Evolutionary conservation across 2,329 filamentous ascomycete species (phyloP), one percentile per base, ranked within the genome.

Genomic region (Metarhizium brunneum): DNA sequence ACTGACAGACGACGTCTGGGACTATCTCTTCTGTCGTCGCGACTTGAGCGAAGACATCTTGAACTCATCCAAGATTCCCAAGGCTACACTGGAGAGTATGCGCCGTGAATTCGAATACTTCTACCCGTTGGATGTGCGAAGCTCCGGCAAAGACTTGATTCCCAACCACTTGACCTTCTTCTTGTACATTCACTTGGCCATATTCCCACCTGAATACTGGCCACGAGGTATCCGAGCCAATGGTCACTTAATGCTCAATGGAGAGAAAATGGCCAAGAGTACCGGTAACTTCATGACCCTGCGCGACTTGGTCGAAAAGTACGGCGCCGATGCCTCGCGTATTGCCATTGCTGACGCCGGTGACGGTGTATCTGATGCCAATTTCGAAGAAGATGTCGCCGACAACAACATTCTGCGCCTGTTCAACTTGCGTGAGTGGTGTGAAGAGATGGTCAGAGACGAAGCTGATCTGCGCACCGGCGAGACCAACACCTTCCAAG

Each of bases 211-310:
- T 57, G 83, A 92, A 70, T 95, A 91, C 77, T 96, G 92, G 91
- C 94, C 94, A 11, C 82, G 81, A 53, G 85, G 85, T 59, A 81
- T 97, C 62, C 87, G 94, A 61, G 86, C 88, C 59, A 99, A 99
- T 68, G 94, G 94, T 1, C 92, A 97, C 73, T 75, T 97, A 65
- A 84, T 95, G 71, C 79, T 99, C 61, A 99, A 99, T 69, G 92
- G 92, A 52, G 90, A 96, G 69, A 99, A 99, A 82, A 99, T 99
- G 94, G 88, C 85, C 70, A 99, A 99, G 78, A 92, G 87, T 54
- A 96, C 92, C 0, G 94, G 94, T 59, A 99, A 97, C 76, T 99
- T 99, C 78, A 80, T 99, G 70, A 97, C 94, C 11, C 78, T 97
- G 53, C 82, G 85, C 54, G 89, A 96, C 59, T 82, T 92, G 35